Percentiles rank a stretch among this genome's conserved stretches.
phyloP scores from a whole-genome alignment of 805 yeast species.

The Sugiyamaella valdiviana region DNA sequence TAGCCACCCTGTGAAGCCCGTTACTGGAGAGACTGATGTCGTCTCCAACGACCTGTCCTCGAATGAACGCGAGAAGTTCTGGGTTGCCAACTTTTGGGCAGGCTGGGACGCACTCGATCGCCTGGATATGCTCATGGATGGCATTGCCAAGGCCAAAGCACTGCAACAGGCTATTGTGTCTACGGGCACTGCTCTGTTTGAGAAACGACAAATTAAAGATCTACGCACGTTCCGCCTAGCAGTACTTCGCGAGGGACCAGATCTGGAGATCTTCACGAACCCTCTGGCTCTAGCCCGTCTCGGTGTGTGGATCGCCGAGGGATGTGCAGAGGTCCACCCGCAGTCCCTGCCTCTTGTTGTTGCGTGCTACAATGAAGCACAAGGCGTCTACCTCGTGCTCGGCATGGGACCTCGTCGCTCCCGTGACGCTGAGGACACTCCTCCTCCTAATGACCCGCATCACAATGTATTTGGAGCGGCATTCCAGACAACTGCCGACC shows the following conservation, averaged over 20 bases:
- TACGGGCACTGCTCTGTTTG: slow-evolving; percentile 85
- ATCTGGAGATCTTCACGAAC: slow-evolving; percentile 67
- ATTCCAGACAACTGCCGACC: slow-evolving; percentile 78
- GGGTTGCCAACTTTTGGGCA: slow-evolving; percentile 71
- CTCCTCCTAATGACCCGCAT: slow-evolving; percentile 20
- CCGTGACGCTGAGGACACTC: slow-evolving; percentile 29
- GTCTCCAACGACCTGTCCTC: slow-evolving; percentile 10
- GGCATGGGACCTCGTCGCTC: slow-evolving; percentile 86
- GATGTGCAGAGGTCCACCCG: slow-evolving; percentile 72
- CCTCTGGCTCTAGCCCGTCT: slow-evolving; percentile 79
- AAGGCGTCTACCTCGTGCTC: slow-evolving; percentile 77
- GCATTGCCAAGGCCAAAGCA: slow-evolving; percentile 75
- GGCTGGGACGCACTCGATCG: slow-evolving; percentile 58
- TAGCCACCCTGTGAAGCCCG: slow-evolving; percentile 12
- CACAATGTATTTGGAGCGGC: slow-evolving; percentile 84
- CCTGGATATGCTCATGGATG: slow-evolving; percentile 53
- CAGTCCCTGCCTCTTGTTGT: slow-evolving; percentile 71
- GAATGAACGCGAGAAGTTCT: slow-evolving; percentile 45
- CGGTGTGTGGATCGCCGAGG: slow-evolving; percentile 88
- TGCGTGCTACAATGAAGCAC: slow-evolving; percentile 67
- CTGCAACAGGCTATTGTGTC: slow-evolving; percentile 79
- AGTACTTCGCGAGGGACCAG: slow-evolving; percentile 85
- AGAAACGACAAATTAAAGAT: slow-evolving; percentile 72
- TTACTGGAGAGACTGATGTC: slow-evolving; percentile 16
- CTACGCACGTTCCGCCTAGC: slow-evolving; percentile 77